These are phyloP conservation scores for Actinomucor elegans DNA, from an alignment of 371 early-diverging fungal species.

Conservation along the genomic window DNA sequence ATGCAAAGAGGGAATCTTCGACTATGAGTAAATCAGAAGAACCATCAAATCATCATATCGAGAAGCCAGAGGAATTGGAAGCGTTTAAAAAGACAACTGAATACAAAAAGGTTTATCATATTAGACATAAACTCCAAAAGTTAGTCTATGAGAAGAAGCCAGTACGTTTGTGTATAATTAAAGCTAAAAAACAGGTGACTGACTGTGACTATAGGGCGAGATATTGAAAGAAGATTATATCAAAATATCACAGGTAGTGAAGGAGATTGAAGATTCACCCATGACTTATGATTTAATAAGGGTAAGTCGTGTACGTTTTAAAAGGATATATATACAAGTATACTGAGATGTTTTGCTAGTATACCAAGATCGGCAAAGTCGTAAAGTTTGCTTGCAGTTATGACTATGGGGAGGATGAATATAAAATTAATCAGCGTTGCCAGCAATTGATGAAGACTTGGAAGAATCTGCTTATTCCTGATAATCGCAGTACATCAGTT, in stretches of 20 bases:
- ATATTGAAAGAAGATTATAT: slow-evolving; percentile 27
- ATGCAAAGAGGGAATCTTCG: slow-evolving; percentile 5
- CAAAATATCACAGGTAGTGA: slow-evolving; percentile 25
- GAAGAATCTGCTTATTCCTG: slow-evolving; percentile 21
- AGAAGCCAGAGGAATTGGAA: slow-evolving; percentile 1
- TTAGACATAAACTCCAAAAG: slow-evolving; percentile 36
- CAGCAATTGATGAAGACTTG: slow-evolving; percentile 29
- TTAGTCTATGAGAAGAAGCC: slow-evolving; percentile 35
- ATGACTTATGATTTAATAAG: slow-evolving; percentile 32
- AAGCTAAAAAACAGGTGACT: neutral
- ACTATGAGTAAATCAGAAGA: slow-evolving; percentile 9
- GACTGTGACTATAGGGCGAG: slow-evolving; percentile 22
- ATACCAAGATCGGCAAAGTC: slow-evolving; percentile 45
- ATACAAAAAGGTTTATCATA: slow-evolving; percentile 26
- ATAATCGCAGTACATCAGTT: slow-evolving; percentile 4
- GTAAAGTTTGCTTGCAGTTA: slow-evolving; percentile 31
- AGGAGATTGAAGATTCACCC: slow-evolving; percentile 29
- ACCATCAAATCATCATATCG: neutral
- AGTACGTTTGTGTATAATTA: slow-evolving; percentile 9
- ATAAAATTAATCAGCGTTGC: slow-evolving; percentile 29
- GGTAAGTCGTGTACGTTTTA: slow-evolving; percentile 13
- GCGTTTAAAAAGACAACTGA: slow-evolving; percentile 27
- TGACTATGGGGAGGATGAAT: slow-evolving; percentile 26
- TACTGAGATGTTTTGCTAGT: slow-evolving; percentile 7
- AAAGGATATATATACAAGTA: neutral